Base-by-base conservation (phyloP, 1,284 basidiomycete genomes). In the Sutorius eximius region DNA sequence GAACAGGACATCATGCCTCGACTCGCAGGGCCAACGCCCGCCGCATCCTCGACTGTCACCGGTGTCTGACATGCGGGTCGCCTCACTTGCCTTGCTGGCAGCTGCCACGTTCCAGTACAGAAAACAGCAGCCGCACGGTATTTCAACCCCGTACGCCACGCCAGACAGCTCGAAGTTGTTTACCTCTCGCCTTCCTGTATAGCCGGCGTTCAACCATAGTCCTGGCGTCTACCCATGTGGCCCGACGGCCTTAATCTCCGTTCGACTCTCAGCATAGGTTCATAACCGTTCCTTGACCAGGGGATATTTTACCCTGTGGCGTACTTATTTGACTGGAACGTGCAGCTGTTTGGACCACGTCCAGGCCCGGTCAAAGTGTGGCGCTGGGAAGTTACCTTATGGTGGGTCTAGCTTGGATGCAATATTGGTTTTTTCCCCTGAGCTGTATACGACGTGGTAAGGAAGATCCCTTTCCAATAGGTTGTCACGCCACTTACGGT, bases 61-160 rank as follows among this genome's bases (percentile, higher is more conserved):
- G 38, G 22, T 29, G 36, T 33, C 24, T 20, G 30, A 36, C 24
- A 12, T 30, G 20, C 37, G 40, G 36, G n/a, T 37, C 51, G 18
- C 33, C 11, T 20, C 33, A 9, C 22, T 20, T 18, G 24, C 29
- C 43, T 22, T 16, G 58, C 20, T 27, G 13, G 45, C 15, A 4
- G 16, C 27, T 16, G 11, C 42, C 38, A 34, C 42, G 18, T 32
- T 36, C 33, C 12, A 33, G 11, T 22, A 12, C 4, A 22, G 40
- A 32, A 43, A 37, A 13, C 6, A 9, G 20, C 12, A 7, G 27
- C 29, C 20, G 27, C 24, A 33, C 43, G 13, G 58, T 38, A 24
- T 45, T 46, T 48, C 40, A 20, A n/a, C n/a, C 8, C 34, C 7
- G 24, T 36, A 27, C 58, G 57, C 58, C 58, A 47, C 62, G 40